Percentiles rank a stretch among this genome's conserved stretches.
Evolutionary conservation across 2,329 filamentous ascomycete species (phyloP).

Genomic region (Aspergillus pseudonomiae): DNA sequence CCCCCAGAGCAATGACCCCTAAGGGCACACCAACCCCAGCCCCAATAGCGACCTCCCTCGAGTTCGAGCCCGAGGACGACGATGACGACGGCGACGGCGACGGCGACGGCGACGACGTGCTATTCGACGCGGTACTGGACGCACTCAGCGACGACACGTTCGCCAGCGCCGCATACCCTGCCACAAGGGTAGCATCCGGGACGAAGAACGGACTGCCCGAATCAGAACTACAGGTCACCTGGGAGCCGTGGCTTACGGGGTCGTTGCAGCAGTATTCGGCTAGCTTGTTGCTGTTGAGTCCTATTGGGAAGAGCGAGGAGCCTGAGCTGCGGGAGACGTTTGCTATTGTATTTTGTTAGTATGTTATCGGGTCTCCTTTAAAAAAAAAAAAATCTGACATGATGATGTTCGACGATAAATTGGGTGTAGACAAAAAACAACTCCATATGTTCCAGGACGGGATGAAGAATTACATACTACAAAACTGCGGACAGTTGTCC

Average conservation of each 20-base stretch:
- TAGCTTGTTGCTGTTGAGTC: background rate
- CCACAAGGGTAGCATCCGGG: background rate
- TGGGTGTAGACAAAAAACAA: no score
- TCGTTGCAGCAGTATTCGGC: conserved; percentile 4
- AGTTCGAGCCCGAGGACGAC: background rate
- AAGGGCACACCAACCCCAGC: background rate
- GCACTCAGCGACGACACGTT: conserved; percentile 1
- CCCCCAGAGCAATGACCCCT: background rate
- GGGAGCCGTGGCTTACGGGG: background rate
- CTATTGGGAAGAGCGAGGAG: background rate
- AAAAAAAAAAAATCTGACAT: no score
- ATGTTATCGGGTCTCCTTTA: no score
- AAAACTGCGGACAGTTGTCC: background rate
- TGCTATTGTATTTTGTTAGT: background rate
- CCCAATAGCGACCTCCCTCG: background rate
- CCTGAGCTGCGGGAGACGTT: background rate
- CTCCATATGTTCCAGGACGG: no score
- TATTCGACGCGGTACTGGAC: background rate
- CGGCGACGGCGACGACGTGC: background rate
- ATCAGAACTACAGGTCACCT: background rate
- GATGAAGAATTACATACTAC: background rate
- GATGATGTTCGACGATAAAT: no score
- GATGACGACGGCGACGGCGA: background rate
- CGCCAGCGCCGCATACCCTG: background rate
- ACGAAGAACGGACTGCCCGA: background rate